These are phyloP conservation scores for Clohesyomyces aquaticus DNA, from an alignment of 495 filamentous ascomycete species.

Conservation along the genomic window DNA sequence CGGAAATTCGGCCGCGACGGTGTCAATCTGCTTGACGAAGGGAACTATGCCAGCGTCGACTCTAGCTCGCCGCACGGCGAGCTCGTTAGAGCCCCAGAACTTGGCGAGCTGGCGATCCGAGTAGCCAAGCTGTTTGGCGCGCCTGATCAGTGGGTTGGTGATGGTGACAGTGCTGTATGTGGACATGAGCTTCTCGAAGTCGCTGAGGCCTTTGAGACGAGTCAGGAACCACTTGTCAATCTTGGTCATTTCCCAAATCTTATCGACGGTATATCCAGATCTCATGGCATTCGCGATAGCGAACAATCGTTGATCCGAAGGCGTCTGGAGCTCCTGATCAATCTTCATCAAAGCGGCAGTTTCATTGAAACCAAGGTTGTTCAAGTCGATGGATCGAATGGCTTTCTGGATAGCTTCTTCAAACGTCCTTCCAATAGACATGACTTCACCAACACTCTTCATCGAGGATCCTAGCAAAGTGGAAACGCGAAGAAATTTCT, in stretches of 20 bases:
- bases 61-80: conserved; percentile 79
- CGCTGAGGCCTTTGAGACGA: conserved; percentile 84
- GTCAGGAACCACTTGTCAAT: conserved; percentile 98
- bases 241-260: conserved; percentile 96
- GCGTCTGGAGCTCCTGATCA: conserved; percentile 92
- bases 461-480: conserved; percentile 95
- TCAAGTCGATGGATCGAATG: conserved; percentile 90
- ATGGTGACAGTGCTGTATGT: conserved; percentile 71
- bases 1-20: conserved; percentile 95
- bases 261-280: conserved; percentile 86
- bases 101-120: conserved; percentile 90
- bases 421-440: conserved; percentile 96
- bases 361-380: conserved; percentile 94
- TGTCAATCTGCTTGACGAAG: conserved; percentile 97
- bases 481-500: conserved; percentile 97
- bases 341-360: conserved; percentile 93
- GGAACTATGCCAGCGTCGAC: conserved; percentile 84
- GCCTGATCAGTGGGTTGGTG: conserved; percentile 65
- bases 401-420: conserved; percentile 99
- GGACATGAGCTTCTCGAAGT: conserved; percentile 80
- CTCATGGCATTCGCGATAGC: conserved; percentile 98
- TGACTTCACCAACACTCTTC: conserved; percentile 99
- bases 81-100: conserved; percentile 90
- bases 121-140: conserved; percentile 92
- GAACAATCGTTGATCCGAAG: conserved; percentile 95